Percentiles rank a stretch among this genome's conserved stretches.
Conservation (phyloP, 176 grass and related monocot species). For the Themeda triandra region DNA sequence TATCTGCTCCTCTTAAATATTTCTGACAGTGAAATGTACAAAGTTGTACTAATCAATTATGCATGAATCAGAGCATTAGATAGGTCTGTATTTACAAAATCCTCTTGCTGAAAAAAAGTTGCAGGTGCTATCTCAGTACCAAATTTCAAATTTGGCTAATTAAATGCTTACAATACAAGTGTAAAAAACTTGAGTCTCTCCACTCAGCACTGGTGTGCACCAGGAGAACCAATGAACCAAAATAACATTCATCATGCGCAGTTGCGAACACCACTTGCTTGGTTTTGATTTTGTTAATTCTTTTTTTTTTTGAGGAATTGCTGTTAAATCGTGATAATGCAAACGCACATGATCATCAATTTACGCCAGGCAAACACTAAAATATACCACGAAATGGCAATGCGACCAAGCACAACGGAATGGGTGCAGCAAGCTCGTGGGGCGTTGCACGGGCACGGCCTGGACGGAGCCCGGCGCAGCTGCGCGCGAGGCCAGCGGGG, state of each 20-base stretch:
- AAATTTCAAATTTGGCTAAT: neutral
- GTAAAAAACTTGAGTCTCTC: neutral
- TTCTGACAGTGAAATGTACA: neutral
- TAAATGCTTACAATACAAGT: neutral
- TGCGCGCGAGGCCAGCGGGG: no score
- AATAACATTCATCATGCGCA: neutral
- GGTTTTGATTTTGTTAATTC: neutral
- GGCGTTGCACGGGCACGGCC: no score
- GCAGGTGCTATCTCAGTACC: neutral
- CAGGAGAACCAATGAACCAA: neutral
- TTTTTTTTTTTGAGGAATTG: no score
- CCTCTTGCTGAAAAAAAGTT: neutral
- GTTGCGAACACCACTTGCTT: neutral
- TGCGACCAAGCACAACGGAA: no score
- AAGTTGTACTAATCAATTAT: neutral
- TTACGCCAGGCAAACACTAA: neutral
- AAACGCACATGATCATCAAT: neutral
- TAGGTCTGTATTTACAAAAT: neutral
- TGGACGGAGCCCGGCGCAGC: no score
- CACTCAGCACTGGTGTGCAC: neutral
- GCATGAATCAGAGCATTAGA: neutral
- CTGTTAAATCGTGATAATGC: neutral
- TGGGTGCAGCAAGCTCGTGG: no score
- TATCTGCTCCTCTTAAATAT: neutral
- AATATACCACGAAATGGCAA: neutral